Evolutionary conservation across 2,329 filamentous ascomycete genomes (phyloP), one percentile per base, ranked within the genome.

Genomic region (Neocucurbitaria cava): DNA sequence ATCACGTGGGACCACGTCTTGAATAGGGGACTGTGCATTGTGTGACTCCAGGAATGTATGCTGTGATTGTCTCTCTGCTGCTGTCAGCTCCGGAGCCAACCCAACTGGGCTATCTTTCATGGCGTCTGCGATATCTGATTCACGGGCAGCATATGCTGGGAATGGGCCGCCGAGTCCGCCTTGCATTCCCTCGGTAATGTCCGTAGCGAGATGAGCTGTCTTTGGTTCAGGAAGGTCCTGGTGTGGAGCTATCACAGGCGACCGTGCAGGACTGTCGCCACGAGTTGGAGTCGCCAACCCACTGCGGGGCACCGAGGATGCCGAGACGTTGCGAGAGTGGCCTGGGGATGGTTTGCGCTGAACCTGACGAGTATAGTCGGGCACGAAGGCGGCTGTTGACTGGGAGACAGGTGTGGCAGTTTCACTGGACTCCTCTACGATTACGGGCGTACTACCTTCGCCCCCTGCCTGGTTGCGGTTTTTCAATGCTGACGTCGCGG

Each of bases 221-320:
- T 81, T 78, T 30, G 79, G 79, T 39, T 76, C 77, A n/a, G 78
- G 78, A 8, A 78, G 58, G 17, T 77, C 71, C 46, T 73, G 76
- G 18, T 74, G 76, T 8, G 79, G 75, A 40, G 80, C 80, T 30
- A 88, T 66, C 20, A 79, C 77, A 3, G 86, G 85, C 28, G 80
- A 83, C 43, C 83, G 82, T n/a, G 85, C 86, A 28, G 86, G 86
- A 52, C 85, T 88, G 52, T 86, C 86, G 39, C 80, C 81, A 17
- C 81, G 79, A 55, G 80, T 84, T 3, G 87, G 86, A 31, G 85
- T 81, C 52, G 83, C 83, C 47, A 88, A 68, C 64, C 85, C 83
- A 41, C 84, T 81, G 47, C 83, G 80, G 21, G 60, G 65, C 59
- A 73, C 71, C 31, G 77, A 73, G 20, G 72, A 68, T 44, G 57